A percentile compares a stretch with the other conserved stretches of the same genome.
phyloP scores from a whole-genome alignment of 352 stramenopile genomes.

The Phytophthora pluvialis region DNA sequence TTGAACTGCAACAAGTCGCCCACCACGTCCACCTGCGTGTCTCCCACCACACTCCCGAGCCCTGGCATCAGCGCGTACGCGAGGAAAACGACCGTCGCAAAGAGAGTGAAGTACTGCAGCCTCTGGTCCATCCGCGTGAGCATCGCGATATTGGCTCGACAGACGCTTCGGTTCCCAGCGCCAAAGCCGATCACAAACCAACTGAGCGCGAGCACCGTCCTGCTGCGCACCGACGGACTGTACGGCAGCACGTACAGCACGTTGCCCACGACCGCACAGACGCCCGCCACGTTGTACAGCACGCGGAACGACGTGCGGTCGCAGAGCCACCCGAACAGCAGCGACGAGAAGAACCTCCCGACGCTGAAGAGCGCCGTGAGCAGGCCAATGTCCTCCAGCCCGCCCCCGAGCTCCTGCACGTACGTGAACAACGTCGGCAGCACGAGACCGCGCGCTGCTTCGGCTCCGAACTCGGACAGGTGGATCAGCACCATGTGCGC shows the following conservation, averaged over 20 bases:
- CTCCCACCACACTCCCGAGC: slow-evolving; percentile 54
- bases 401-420: slow-evolving; percentile 56
- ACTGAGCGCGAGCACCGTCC: slow-evolving; percentile 51
- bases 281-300: slow-evolving; percentile 55
- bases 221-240: slow-evolving; percentile 42
- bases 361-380: slow-evolving; percentile 72
- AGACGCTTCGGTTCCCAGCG: slow-evolving; percentile 75
- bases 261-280: slow-evolving; percentile 60
- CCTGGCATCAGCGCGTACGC: slow-evolving; percentile 76
- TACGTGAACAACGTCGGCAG: slow-evolving; percentile 78
- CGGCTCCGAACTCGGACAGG: slow-evolving; percentile 63
- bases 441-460: slow-evolving; percentile 65
- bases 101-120: slow-evolving; percentile 67
- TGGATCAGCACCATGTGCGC: slow-evolving; percentile 63
- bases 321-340: slow-evolving; percentile 67
- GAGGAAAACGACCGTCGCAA: slow-evolving; percentile 75
- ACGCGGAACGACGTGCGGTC: slow-evolving; percentile 65
- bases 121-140: slow-evolving; percentile 65
- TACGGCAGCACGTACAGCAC: slow-evolving; percentile 65
- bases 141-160: slow-evolving; percentile 69
- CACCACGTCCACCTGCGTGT: slow-evolving; percentile 44
- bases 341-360: slow-evolving; percentile 64
- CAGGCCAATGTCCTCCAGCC: slow-evolving; percentile 59
- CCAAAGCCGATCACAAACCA: slow-evolving; percentile 75
- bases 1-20: slow-evolving; percentile 63